A percentile compares a stretch with the other conserved stretches of the same genome.
phyloP scores from a whole-genome alignment of 176 grass and related monocot species.

The Olyra latifolia region DNA sequence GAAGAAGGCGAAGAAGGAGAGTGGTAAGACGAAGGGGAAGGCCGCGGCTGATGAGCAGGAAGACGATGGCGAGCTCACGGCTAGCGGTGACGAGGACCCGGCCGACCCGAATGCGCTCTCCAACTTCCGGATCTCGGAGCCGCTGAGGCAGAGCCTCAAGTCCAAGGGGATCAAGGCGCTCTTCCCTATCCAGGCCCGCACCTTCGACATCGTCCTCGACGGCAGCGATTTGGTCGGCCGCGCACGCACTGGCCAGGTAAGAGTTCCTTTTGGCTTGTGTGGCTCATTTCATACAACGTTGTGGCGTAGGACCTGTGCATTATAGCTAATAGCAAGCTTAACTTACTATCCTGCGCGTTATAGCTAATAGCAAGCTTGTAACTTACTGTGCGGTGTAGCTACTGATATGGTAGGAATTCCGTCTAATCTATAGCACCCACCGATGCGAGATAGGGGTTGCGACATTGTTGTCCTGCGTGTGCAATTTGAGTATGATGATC shows the following conservation, averaged over 20 bases:
- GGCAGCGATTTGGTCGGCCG: slow-evolving; percentile 86
- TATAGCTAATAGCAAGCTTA: no score
- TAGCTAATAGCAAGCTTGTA: background rate
- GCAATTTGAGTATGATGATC: background rate
- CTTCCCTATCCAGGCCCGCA: slow-evolving; percentile 95
- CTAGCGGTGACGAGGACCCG: slow-evolving; percentile 56
- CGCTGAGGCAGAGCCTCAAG: slow-evolving; percentile 61
- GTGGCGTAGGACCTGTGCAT: background rate
- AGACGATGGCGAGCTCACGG: slow-evolving; percentile 59
- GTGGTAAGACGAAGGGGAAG: slow-evolving; percentile 33
- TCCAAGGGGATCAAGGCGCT: slow-evolving; percentile 81
- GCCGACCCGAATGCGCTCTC: slow-evolving; percentile 68
- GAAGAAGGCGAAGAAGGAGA: slow-evolving; percentile 59
- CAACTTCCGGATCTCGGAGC: slow-evolving; percentile 84
- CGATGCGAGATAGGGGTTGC: background rate
- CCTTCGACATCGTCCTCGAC: slow-evolving; percentile 82
- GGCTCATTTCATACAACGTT: background rate
- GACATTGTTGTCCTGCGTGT: background rate
- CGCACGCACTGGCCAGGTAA: slow-evolving; percentile 93
- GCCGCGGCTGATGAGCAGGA: slow-evolving; percentile 13
- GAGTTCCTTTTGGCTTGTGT: background rate
- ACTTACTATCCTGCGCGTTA: no score
- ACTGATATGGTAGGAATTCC: background rate
- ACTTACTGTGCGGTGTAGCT: no score
- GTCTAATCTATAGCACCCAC: background rate